Conservation (phyloP, 805 yeast species). For the Ogataea trehalophila region DNA sequence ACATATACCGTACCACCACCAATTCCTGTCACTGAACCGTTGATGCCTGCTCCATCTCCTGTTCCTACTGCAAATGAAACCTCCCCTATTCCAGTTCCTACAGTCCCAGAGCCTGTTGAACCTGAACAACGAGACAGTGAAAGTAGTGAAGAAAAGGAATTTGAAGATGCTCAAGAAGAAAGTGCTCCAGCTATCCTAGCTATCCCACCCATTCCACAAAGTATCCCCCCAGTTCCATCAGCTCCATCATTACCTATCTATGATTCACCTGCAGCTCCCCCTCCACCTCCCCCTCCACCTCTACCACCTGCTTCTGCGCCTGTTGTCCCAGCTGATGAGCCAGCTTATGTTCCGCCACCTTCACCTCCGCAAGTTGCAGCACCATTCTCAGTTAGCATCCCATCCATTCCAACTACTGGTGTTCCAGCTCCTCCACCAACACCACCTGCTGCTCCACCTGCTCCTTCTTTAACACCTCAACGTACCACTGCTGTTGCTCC, state of each 20-base stretch:
- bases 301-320: conserved; percentile 22
- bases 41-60: conserved; percentile 3
- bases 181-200: conserved; percentile 5
- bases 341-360: conserved; percentile 7
- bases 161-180: conserved; percentile 12
- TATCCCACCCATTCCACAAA: conserved; percentile 15
- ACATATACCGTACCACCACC: conserved; percentile 19
- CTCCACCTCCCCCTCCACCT: conserved; percentile 23
- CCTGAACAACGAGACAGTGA: no score
- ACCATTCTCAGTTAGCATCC: conserved; percentile 8
- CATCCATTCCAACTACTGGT: conserved; percentile 20
- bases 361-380: conserved; percentile 10
- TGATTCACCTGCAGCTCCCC: conserved; percentile 7
- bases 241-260: conserved; percentile 17
- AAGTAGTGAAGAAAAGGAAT: neutral
- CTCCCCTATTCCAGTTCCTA: conserved; percentile 14
- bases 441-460: conserved; percentile 11
- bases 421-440: conserved; percentile 26
- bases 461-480: conserved; percentile 20
- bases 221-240: conserved; percentile 17
- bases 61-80: conserved; percentile 6
- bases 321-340: neutral
- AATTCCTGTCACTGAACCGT: conserved; percentile 17
- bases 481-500: conserved; percentile 30
- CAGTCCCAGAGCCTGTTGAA: neutral